Evolutionary conservation across 2,329 filamentous ascomycete species (phyloP), one percentile per base, ranked within the genome.

Genomic region (Colletotrichum tofieldiae): DNA sequence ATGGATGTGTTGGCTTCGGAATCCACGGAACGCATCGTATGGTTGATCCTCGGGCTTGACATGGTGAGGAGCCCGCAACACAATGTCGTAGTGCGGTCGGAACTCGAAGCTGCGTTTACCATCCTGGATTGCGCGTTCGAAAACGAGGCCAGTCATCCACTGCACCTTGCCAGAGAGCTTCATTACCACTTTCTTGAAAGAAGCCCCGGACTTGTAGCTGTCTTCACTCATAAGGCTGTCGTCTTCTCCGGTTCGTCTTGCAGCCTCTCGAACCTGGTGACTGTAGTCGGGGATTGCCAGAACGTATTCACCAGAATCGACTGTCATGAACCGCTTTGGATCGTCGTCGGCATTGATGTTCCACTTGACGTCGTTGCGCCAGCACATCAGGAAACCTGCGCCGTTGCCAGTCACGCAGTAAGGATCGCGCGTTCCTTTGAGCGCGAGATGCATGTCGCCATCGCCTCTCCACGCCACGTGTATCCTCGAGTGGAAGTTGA

Each of bases 101-200:
- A 98, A 99, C 16, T 94, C 88, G 79, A 98, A 98, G 29, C 91
- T 95, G 70, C 96, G 90, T 65, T 88, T 86, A 43, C 92, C 93
- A 65, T 91, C 84, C 55, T 91, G 89, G 39, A 95, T 86, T 74
- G 96, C 93, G 56, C 93, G 91, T 82, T 99, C 96, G 79, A 99
- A 99, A 61, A 97, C 94, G 49, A 99, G 86, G 0, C 96, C 97
- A 18, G 93, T 92, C 78, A 96, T 89, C 94, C 95, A 98, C 81
- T 94, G 93, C 0, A 99, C 96, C 78, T 96, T 97, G 18, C 96
- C 96, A 4, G 96, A 98, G 16, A 99, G 87, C 82, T 99, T 99
- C 96, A 99, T 98, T 63, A 98, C 91, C 4, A 98, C 96, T 83
- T 99, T 99, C 82, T 98, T 98, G 87, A 99, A 99, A 0, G 92